Conservation (phyloP, 2,329 filamentous ascomycete genomes). For the Aspergillus sergii region DNA sequence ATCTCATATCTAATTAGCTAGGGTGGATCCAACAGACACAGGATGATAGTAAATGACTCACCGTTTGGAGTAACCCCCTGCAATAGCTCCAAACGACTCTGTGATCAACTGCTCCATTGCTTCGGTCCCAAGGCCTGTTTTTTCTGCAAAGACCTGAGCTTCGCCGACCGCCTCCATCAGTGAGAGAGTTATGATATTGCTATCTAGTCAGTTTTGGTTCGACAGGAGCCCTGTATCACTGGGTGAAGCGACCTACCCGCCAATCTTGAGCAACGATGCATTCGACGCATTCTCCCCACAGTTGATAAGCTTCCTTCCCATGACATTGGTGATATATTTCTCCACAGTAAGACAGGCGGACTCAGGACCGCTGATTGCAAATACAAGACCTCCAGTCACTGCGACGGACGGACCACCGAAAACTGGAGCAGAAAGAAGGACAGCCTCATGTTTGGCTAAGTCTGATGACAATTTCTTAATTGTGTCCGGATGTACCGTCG, state of each 20-base stretch:
- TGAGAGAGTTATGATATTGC: constrained; percentile 54
- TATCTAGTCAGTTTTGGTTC: constrained; percentile 13
- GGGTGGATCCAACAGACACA: background rate
- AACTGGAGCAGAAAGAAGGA: background rate
- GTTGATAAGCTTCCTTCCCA: background rate
- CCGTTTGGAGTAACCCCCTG: background rate
- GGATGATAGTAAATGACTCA: background rate
- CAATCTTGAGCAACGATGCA: background rate
- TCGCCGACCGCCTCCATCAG: constrained; percentile 55
- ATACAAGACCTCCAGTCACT: background rate
- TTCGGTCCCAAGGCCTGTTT: constrained; percentile 44
- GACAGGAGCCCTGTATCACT: rapidly evolving
- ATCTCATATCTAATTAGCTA: background rate
- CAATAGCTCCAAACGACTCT: background rate
- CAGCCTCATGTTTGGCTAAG: background rate
- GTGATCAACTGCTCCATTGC: constrained; percentile 45
- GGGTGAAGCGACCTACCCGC: background rate
- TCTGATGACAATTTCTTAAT: background rate
- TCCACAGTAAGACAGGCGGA: background rate
- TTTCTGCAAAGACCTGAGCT: constrained; percentile 54
- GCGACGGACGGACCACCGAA: background rate
- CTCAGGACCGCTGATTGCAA: background rate
- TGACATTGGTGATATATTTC: background rate
- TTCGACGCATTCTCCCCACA: background rate
- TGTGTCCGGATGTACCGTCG: background rate